phyloP scores from a whole-genome alignment of 257 asterid genomes.

The Plantago elongata region DNA sequence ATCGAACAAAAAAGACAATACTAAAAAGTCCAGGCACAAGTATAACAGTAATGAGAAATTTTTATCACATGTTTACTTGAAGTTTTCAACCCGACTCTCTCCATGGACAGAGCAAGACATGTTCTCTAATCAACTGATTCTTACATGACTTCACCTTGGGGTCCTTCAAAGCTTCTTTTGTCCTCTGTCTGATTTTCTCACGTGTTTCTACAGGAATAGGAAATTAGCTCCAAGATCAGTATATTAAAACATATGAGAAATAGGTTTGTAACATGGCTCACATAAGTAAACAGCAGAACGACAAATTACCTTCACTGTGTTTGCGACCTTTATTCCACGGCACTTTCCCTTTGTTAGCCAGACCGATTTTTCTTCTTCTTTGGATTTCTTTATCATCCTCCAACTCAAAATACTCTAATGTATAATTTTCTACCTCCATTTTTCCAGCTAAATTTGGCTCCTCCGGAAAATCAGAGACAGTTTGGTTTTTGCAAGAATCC shows the following conservation, averaged over 20 bases:
- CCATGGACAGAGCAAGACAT: conserved; percentile 5
- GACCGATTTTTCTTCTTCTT: conserved; percentile 33
- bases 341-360: conserved; percentile 69
- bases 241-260: not conserved
- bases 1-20: not conserved
- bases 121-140: conserved; percentile 39
- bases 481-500: conserved; percentile 27
- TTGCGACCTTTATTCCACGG: conserved; percentile 92
- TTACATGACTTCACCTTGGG: conserved; percentile 99
- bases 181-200: conserved; percentile 59
- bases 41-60: not conserved
- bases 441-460: conserved; percentile 26
- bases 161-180: conserved; percentile 85
- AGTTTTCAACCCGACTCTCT: conserved; percentile 2
- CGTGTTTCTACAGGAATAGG: conserved; percentile 57
- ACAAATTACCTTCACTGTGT: conserved; percentile 64
- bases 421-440: conserved; percentile 9
- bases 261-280: not conserved
- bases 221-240: conserved; percentile 14
- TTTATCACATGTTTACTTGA: not conserved
- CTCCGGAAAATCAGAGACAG: conserved; percentile 15
- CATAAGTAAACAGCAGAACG: conserved; percentile 9
- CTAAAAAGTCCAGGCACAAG: conserved; percentile 2
- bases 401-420: conserved; percentile 13
- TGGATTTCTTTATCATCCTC: conserved; percentile 32